Base-by-base conservation (phyloP, 2,329 filamentous ascomycete species). In the Fusarium succisae region DNA sequence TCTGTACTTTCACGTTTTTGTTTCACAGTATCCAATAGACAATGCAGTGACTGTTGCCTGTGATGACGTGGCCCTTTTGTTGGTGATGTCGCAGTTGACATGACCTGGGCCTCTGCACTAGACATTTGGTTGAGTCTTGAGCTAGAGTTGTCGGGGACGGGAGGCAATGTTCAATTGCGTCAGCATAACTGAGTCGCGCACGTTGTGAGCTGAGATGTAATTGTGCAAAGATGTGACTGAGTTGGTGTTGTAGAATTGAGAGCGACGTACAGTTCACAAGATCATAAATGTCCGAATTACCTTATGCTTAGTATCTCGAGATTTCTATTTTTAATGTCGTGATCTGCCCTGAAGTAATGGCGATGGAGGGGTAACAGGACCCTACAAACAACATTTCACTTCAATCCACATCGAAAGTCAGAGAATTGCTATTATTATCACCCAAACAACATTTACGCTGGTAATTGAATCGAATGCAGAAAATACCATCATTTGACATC, bases 71-170 rank as follows among this genome's bases (percentile, higher is more conserved):
- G 7, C n/a, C n/a, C n/a, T n/a, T n/a, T 24, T 9, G n/a, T 18
- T 13, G n/a, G 5, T 18, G 17, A 26, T 45, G n/a, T 12, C 13
- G 1, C 1, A 26, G 7, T 26, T 26, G 7, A 26, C 11, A 24
- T 24, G n/a, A 44, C 9, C 10, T 0, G 11, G 17, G 43, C 10
- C 0, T 2, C 0, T 0, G 0, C 41, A 2, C 10, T 44, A 11
- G n/a, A 9, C 4, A 18, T 13, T 9, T 12, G n/a, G 43, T 8
- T 24, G n/a, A 44, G n/a, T 41, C 13, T 41, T 41, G 20, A 8
- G 38, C 30, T 32, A n/a, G n/a, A n/a, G n/a, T n/a, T n/a, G n/a
- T n/a, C n/a, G n/a, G n/a, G n/a, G n/a, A n/a, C n/a, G 15, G 15
- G n/a, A 24, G 15, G 10, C 10, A 18, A 12, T 44, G 5, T 10